Percentiles rank a stretch among this genome's conserved stretches.
phyloP scores from a whole-genome alignment of 495 filamentous ascomycete species.

The Xylaria flabelliformis region DNA sequence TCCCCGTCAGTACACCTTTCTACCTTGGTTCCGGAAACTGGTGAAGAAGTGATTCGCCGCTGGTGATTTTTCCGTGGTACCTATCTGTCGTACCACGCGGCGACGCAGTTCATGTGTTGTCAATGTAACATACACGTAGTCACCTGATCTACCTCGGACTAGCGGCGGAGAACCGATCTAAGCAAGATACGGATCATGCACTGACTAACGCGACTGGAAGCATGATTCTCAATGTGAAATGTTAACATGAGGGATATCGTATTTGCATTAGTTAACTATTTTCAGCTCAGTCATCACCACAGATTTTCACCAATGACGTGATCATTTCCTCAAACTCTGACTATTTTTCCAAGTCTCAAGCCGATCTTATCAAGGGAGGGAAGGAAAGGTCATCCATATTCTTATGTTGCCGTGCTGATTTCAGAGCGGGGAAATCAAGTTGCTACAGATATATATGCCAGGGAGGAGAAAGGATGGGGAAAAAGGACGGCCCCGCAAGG shows the following conservation, averaged over 20 bases:
- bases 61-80: not conserved
- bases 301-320: not conserved
- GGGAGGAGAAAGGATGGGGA: not conserved
- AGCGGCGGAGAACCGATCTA: not conserved
- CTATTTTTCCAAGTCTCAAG: not conserved
- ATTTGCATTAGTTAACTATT: not conserved
- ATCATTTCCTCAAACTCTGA: not conserved
- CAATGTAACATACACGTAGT: not conserved
- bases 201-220: not conserved
- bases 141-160: not conserved
- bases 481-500: not conserved
- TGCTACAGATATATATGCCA: not conserved
- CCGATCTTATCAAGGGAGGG: not conserved
- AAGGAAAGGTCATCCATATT: not conserved
- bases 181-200: not conserved
- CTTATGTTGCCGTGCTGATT: not conserved
- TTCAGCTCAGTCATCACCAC: not conserved
- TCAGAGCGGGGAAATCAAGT: not conserved
- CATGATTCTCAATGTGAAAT: not conserved
- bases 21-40: not conserved
- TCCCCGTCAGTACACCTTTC: not conserved
- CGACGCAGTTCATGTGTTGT: not conserved
- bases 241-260: not conserved
- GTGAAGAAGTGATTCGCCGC: not conserved
- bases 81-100: not conserved